These are phyloP conservation scores for Dryadomyces quercus-mongolicae DNA, from an alignment of 2,329 filamentous ascomycete genomes.

Conservation along the genomic window DNA sequence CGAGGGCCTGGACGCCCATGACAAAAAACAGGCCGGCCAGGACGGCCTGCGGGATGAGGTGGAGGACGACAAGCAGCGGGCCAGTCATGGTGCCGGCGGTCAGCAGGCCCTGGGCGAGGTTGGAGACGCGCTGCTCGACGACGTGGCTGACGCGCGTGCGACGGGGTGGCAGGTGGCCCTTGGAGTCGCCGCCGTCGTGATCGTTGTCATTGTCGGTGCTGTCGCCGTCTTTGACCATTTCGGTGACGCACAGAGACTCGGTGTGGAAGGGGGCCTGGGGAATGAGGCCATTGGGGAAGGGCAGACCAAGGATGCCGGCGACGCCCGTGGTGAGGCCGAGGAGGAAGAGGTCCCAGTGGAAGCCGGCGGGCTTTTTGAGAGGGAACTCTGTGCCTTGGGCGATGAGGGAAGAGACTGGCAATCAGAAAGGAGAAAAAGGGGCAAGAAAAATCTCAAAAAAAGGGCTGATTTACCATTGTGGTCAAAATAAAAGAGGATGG, in stretches of 20 bases:
- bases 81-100: slow-evolving; percentile 70
- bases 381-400: slow-evolving; percentile 76
- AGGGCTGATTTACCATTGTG: slow-evolving; percentile 53
- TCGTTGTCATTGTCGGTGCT: background rate
- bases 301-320: slow-evolving; percentile 63
- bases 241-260: slow-evolving; percentile 62
- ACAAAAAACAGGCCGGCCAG: slow-evolving; percentile 74
- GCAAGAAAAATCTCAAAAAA: background rate
- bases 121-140: slow-evolving; percentile 69
- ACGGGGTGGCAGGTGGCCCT: slow-evolving; percentile 14
- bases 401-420: slow-evolving; percentile 63
- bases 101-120: slow-evolving; percentile 64
- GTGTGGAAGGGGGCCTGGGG: slow-evolving; percentile 79
- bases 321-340: slow-evolving; percentile 67
- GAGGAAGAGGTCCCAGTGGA: slow-evolving; percentile 78
- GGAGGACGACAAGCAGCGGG: slow-evolving; percentile 59
- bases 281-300: slow-evolving; percentile 74
- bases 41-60: slow-evolving; percentile 68
- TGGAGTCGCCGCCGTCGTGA: slow-evolving; percentile 8
- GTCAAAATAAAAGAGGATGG: slow-evolving; percentile 80
- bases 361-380: slow-evolving; percentile 67
- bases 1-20: slow-evolving; percentile 70
- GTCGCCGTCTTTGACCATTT: slow-evolving; percentile 35
- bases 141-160: slow-evolving; percentile 44
- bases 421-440: slow-evolving; percentile 1